Evolutionary conservation across 78 protist species (phyloP), one percentile per base, ranked within the genome.

Genomic region (Emiliania huxleyi): DNA sequence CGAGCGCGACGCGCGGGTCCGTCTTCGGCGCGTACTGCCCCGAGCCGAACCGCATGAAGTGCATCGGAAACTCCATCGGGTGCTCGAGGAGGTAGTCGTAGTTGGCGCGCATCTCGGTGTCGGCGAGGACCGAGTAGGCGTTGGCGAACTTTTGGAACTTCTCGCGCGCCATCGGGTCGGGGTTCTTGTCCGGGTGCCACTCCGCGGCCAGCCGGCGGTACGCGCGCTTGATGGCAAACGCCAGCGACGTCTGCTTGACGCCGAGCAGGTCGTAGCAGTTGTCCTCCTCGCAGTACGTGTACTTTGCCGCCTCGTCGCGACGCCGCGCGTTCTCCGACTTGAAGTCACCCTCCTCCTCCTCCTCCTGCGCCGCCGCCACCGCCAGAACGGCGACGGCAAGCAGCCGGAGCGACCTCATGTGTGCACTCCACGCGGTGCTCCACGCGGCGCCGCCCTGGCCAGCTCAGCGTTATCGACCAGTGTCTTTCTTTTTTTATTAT

Each of bases 261-360:
- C 85, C 85, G 48, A 77, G 85, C 85, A 77, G n/a, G 46, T 77
- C 85, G 46, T 77, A 77, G 46, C 85, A 77, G 85, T 77, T 77
- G 85, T 77, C 85, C 4, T 35, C 23, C 23, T 1, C 48, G 29
- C 85, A 77, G 46, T 77, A 77, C 33, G 0, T 22, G 85, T 40
- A 77, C 62, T 52, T 52, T 8, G 62, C 62, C 29, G 62, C 62
- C 15, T 52, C 62, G 15, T 52, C 62, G 62, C 62, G 62, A 19
- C 62, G 62, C 62, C 15, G 8, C 62, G 62, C 62, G 62, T 52
- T 52, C 62, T 52, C 62, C 62, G 62, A 52, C 15, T 52, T 52
- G 62, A 52, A 52, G 29, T 52, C 62, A 8, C 29, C 62, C 62
- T 8, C 8, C 62, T 52, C 62, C 62, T 52, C 62, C 62, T 52